phyloP scores from a whole-genome alignment of 768 basidiomycete genomes.

The Tylopilus plumbeoviolaceoides region DNA sequence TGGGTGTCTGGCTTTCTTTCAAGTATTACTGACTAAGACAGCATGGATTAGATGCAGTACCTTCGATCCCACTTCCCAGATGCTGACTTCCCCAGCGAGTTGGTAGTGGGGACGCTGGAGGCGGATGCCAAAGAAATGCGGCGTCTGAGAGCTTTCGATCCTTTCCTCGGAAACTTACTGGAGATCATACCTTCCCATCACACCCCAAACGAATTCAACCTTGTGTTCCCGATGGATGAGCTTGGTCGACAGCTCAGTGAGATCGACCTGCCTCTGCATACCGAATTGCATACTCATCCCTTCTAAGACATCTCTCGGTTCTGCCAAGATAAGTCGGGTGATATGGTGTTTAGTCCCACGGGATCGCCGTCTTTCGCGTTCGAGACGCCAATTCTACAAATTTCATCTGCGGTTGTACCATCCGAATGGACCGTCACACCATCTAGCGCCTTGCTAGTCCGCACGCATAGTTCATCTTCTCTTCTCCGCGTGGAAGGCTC shows the following conservation, averaged over 20 bases:
- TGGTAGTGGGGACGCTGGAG: conserved; percentile 54
- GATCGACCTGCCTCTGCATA: conserved; percentile 15
- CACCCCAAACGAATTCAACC: conserved; percentile 27
- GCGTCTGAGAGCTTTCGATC: conserved; percentile 48
- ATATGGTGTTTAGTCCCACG: conserved; percentile 31
- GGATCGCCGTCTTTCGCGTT: conserved; percentile 44
- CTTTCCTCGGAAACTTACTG: conserved; percentile 52
- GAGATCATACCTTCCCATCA: conserved; percentile 35
- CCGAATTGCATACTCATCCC: conserved; percentile 3
- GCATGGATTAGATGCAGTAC: conserved; percentile 55
- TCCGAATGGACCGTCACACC: conserved; percentile 10
- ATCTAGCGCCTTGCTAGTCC: conserved; percentile 32
- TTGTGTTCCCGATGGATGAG: conserved; percentile 66
- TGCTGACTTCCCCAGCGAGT: conserved; percentile 64
- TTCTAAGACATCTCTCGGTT: conserved; percentile 47
- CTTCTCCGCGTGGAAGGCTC: conserved; percentile 32
- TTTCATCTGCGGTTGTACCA: conserved; percentile 35
- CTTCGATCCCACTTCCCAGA: conserved; percentile 70
- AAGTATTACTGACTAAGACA: neutral
- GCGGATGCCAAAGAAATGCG: conserved; percentile 38
- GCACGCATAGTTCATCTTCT: conserved; percentile 44
- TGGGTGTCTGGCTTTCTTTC: conserved; percentile 28
- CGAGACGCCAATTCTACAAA: conserved; percentile 66
- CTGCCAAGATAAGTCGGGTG: conserved; percentile 21
- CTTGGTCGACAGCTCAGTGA: conserved; percentile 56